phyloP scores from a whole-genome alignment of 83 land plant species.

The Thuja plicata region DNA sequence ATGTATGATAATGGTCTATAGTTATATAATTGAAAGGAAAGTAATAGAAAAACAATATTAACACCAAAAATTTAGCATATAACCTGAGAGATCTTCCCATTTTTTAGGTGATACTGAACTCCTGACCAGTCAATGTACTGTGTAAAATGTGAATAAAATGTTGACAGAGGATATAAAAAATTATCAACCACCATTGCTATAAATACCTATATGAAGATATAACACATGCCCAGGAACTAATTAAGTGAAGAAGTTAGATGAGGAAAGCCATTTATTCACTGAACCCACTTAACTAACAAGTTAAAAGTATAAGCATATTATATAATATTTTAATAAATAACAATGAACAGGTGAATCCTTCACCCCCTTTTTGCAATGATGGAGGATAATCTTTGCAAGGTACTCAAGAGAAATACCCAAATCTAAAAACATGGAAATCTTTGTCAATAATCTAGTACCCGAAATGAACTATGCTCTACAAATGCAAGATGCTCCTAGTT shows the following conservation, averaged over 20 bases:
- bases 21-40: not conserved
- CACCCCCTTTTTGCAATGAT: too few relatives aligned
- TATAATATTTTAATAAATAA: not conserved
- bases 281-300: not conserved
- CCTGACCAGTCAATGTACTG: slow-evolving; percentile 99
- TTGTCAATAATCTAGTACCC: too few relatives aligned
- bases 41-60: not conserved
- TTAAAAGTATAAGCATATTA: not conserved
- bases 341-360: too few relatives aligned
- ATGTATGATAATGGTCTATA: not conserved
- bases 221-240: not conserved
- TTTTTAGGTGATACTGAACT: slow-evolving; percentile 78
- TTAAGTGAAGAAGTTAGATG: not conserved
- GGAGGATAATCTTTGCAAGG: too few relatives aligned
- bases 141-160: slow-evolving; percentile 80
- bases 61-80: not conserved
- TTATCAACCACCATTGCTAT: slow-evolving; percentile 93
- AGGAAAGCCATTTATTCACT: not conserved
- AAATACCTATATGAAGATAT: slow-evolving; percentile 63
- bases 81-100: slow-evolving; percentile 91
- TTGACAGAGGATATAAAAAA: slow-evolving; percentile 87
- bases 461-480: too few relatives aligned
- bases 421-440: too few relatives aligned
- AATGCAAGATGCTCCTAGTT: too few relatives aligned
- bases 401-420: too few relatives aligned